Conservation (phyloP, 2,329 filamentous ascomycete species). For the Aspergillus piperis region DNA sequence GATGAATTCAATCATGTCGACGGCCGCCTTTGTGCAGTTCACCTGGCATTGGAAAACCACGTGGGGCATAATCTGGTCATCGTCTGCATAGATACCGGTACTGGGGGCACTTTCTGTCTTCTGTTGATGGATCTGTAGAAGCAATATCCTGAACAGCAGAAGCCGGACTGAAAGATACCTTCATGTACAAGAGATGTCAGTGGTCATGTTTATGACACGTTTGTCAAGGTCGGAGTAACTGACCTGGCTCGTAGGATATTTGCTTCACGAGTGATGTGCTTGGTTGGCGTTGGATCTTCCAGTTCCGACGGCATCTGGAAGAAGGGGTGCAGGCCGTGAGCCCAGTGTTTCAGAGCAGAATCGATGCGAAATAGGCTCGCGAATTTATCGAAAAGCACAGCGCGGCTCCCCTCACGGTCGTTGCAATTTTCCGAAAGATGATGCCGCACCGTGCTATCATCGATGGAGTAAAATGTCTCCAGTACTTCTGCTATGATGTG, state of each 20-base stretch:
- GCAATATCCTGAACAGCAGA: constrained; percentile 14
- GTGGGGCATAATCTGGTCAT: neutral
- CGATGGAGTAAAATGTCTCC: neutral
- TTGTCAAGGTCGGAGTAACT: neutral
- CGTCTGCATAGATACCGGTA: neutral
- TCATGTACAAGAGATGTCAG: neutral
- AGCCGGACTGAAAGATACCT: constrained; percentile 18
- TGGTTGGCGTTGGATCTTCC: neutral
- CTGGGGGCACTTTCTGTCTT: neutral
- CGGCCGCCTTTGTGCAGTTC: neutral
- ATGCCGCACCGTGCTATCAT: neutral
- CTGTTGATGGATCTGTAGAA: constrained; percentile 11
- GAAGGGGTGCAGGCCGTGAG: neutral
- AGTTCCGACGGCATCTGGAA: constrained; percentile 3
- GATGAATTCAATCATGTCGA: neutral
- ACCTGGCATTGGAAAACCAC: neutral
- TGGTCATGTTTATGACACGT: neutral
- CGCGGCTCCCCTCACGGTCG: neutral
- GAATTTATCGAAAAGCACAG: neutral
- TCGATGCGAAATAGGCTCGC: neutral
- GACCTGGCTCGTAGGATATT: neutral
- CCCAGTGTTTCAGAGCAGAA: neutral
- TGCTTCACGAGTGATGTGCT: constrained; percentile 1
- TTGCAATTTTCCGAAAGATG: no score
- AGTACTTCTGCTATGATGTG: constrained; percentile 2